Evolutionary conservation across 2,329 filamentous ascomycete genomes (phyloP).

Genomic region (Pseudodiploospora longispora): DNA sequence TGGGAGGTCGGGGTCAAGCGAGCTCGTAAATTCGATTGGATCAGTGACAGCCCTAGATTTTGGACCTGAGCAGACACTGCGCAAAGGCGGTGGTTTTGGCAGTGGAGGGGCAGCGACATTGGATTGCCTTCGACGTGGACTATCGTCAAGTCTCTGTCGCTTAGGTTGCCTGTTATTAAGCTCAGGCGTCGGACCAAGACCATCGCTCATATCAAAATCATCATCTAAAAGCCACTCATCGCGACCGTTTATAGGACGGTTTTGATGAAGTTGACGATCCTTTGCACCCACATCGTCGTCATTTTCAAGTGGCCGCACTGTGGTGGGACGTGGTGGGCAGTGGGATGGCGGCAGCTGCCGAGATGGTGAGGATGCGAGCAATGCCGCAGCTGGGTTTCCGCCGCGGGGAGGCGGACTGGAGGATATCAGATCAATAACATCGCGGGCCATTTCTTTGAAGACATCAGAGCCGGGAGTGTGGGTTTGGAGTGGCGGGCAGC

Average conservation of each 20-base stretch:
- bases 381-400: too few species aligned
- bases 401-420: conserved; percentile 21
- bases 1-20: conserved; percentile 14
- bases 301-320: too few species aligned
- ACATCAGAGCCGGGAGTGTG: too few species aligned
- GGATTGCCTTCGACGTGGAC: too few species aligned
- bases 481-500: too few species aligned
- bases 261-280: too few species aligned
- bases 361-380: too few species aligned
- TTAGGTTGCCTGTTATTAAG: too few species aligned
- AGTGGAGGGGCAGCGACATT: too few species aligned
- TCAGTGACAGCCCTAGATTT: conserved; percentile 10
- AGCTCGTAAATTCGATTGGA: conserved; percentile 30
- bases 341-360: neutral
- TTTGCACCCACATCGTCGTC: too few species aligned
- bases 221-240: neutral
- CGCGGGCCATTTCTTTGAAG: conserved; percentile 17
- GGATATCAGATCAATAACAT: conserved; percentile 30
- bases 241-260: too few species aligned
- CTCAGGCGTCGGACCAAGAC: neutral
- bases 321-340: neutral
- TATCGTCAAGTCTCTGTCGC: too few species aligned
- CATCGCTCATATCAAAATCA: conserved; percentile 1
- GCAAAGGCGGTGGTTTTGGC: neutral
- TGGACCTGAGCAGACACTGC: neutral